Conservation (phyloP, 1,139 yeast genomes). For the Pichia sp. region DNA sequence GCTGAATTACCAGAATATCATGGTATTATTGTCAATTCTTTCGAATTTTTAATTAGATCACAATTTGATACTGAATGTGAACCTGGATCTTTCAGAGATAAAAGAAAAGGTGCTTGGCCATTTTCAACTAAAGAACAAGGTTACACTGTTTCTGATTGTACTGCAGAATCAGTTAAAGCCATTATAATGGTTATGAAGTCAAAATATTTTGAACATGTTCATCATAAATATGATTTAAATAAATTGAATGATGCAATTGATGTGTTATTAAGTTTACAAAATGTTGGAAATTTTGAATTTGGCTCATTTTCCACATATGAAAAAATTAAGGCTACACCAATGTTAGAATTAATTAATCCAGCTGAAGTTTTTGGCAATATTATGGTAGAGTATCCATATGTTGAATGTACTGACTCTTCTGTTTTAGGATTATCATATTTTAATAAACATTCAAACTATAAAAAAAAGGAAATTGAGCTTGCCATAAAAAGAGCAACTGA, state of each 20-base stretch:
- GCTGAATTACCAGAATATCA: conserved; percentile 65
- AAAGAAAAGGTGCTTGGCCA: conserved; percentile 92
- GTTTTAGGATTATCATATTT: conserved; percentile 85
- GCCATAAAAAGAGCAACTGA: conserved; percentile 70
- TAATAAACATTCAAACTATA: conserved; percentile 57
- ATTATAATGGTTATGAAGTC: conserved; percentile 83
- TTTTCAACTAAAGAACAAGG: conserved; percentile 96
- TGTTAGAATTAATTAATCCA: conserved; percentile 75
- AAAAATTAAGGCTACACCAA: conserved; percentile 72
- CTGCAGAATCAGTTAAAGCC: conserved; percentile 94
- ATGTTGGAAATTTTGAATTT: conserved; percentile 69
- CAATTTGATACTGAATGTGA: conserved; percentile 81
- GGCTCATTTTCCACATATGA: conserved; percentile 96
- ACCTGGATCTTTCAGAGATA: conserved; percentile 76
- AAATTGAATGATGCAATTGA: conserved; percentile 67
- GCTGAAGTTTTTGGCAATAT: conserved; percentile 98
- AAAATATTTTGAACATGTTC: conserved; percentile 43
- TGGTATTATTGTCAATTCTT: conserved; percentile 56
- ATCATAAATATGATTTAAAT: conserved; percentile 45
- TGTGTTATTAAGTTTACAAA: conserved; percentile 62
- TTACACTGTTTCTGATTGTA: conserved; percentile 93
- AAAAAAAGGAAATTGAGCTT: conserved; percentile 53
- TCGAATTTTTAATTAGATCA: conserved; percentile 66
- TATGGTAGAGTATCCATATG: conserved; percentile 98
- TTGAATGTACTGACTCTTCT: conserved; percentile 95